These are phyloP conservation scores for Rubroshorea leprosula DNA, from an alignment of 345 rosid genomes.

Conservation along the genomic window DNA sequence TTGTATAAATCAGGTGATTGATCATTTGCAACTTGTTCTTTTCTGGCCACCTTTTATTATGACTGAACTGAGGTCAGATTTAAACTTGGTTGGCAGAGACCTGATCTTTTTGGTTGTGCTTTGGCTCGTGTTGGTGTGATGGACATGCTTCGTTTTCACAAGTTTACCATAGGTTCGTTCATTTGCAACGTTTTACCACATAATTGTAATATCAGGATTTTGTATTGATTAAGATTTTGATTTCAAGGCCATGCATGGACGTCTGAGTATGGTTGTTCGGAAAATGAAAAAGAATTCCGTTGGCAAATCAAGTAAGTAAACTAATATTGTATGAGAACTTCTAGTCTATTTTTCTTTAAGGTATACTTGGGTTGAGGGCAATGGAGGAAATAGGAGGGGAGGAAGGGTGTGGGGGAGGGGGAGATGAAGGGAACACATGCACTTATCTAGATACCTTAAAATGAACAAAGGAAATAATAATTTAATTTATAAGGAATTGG, in stretches of 20 bases:
- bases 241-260: conserved; percentile 87
- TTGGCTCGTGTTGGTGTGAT: conserved; percentile 97
- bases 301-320: conserved; percentile 82
- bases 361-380: too few relatives aligned
- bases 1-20: conserved; percentile 84
- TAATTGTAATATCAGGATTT: conserved; percentile 1
- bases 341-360: too few relatives aligned
- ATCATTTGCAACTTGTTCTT: conserved; percentile 14
- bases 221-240: conserved; percentile 11
- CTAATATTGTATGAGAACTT: neutral
- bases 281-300: conserved; percentile 77
- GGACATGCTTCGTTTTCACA: conserved; percentile 98
- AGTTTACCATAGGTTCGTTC: conserved; percentile 76
- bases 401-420: too few relatives aligned
- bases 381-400: too few relatives aligned
- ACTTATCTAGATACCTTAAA: too few relatives aligned
- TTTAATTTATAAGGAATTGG: too few relatives aligned
- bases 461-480: too few relatives aligned
- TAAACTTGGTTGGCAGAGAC: conserved; percentile 48
- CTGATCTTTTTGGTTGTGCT: conserved; percentile 96
- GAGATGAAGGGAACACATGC: too few relatives aligned
- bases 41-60: neutral
- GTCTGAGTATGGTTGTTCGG: conserved; percentile 83
- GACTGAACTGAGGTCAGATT: conserved; percentile 3
- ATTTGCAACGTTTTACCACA: conserved; percentile 1